Base-by-base conservation (phyloP, 257 asterid species). In the Capsicum pubescens region DNA sequence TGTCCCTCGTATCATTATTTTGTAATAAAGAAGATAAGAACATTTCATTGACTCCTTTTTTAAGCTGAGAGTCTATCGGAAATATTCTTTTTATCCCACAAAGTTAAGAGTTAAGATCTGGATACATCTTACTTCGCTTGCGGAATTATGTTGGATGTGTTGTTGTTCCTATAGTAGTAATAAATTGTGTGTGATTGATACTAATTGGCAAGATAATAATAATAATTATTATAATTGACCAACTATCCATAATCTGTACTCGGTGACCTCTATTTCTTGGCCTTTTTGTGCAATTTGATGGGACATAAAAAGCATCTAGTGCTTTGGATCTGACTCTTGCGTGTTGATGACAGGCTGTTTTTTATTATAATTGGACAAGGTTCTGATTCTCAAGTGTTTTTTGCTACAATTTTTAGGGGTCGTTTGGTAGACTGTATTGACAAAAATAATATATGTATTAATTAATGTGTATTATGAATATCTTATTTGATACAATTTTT, bases 251-350 rank as follows among this genome's bases (percentile, higher is more conserved):
- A 70, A 42, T 42, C 32, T 42, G 15, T 44, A 35, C 35, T 71
- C n/a, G 46, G 9, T 10, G 44, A 19, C 60, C 44, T 19, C 80
- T 72, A 7, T 52, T 76, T 4, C 63, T 14, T 26, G 19, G 81
- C 8, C 61, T 7, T 7, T 76, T 76, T 21, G 46, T 76, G 61
- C 48, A 52, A 52, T 21, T 52, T 76, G 81, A 76, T 76, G 63
- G 46, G 81, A 76, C 81, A 56, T 76, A 52, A 52, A 72, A 21
- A 76, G 63, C 61, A 76, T 76, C 81, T 76, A 26, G 46, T 76
- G 17, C 81, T 52, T 17, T 76, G 14, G 44, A 76, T 76, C 63
- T 21, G 81, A 76, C 21, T 76, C 81, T 50, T 76, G 63, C 4
- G 26, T 26, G 63, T 55, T 48, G 42, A 76, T 76, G 81, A 76